Evolutionary conservation across 352 stramenopile genomes (phyloP).

Genomic region (Phytophthora foliorum): DNA sequence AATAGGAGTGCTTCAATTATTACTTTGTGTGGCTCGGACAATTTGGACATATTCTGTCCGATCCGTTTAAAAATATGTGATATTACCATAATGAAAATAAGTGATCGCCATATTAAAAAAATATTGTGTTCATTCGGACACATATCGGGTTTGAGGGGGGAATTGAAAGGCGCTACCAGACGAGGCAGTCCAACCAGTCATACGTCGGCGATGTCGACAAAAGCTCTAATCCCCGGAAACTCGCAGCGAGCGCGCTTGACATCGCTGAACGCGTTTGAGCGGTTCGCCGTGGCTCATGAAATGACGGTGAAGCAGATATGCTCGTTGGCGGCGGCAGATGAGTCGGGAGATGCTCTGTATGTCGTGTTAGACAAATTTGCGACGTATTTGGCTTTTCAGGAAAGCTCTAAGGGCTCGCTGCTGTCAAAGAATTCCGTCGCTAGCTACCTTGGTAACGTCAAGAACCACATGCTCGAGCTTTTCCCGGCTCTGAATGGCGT

Average conservation of each 20-base stretch:
- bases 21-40: no score
- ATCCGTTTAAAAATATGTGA: no score
- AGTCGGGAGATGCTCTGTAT: constrained; percentile 5
- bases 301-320: constrained; percentile 2
- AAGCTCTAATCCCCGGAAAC: constrained; percentile 2
- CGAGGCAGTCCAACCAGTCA: background rate
- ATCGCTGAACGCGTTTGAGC: background rate
- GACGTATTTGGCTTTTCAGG: constrained; percentile 10
- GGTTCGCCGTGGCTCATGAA: background rate
- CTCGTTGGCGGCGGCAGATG: background rate
- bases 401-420: constrained; percentile 4
- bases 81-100: no score
- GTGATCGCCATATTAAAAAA: background rate
- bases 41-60: no score
- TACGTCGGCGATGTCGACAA: constrained; percentile 1
- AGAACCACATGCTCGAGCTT: constrained; percentile 8
- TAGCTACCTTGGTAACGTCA: constrained; percentile 18
- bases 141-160: background rate
- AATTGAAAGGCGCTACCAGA: background rate
- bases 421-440: constrained; percentile 10
- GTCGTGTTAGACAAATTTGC: constrained; percentile 16
- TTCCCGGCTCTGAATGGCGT: background rate
- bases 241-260: background rate
- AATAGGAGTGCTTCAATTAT: no score
- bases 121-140: background rate